Evolutionary conservation across 2,329 filamentous ascomycete species (phyloP).

Genomic region (Monosporascus sp.): DNA sequence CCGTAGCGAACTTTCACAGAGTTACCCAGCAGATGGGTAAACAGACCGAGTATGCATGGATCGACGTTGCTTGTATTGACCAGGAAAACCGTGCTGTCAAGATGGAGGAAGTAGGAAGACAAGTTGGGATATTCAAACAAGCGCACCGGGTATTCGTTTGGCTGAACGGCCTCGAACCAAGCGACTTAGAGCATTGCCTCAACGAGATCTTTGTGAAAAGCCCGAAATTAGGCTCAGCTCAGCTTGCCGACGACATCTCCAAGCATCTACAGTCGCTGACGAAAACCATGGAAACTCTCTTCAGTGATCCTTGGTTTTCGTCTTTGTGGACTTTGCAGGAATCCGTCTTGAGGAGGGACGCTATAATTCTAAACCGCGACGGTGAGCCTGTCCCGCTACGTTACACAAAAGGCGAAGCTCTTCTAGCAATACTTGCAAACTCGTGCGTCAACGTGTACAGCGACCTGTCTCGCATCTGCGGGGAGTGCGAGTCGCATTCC

Average conservation of each 20-base stretch:
- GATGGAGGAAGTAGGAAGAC: not conserved
- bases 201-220: not conserved
- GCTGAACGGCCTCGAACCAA: not conserved
- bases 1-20: not conserved
- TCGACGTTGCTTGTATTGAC: not conserved
- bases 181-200: not conserved
- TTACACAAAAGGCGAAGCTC: not conserved
- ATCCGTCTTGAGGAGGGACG: not conserved
- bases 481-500: not conserved
- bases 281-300: not conserved
- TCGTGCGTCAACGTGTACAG: not conserved
- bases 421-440: too few relatives aligned
- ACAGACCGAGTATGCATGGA: not conserved
- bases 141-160: not conserved
- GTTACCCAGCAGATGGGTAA: not conserved
- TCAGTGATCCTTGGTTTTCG: slow-evolving; percentile 1
- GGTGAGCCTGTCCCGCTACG: not conserved
- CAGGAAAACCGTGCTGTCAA: not conserved
- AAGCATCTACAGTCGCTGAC: not conserved
- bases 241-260: too few relatives aligned
- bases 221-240: too few relatives aligned
- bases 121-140: not conserved
- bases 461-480: not conserved
- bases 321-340: slow-evolving; percentile 3
- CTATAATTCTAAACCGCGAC: not conserved